phyloP scores from a whole-genome alignment of 1,139 yeast genomes.

The Lizanozyma gosingica region DNA sequence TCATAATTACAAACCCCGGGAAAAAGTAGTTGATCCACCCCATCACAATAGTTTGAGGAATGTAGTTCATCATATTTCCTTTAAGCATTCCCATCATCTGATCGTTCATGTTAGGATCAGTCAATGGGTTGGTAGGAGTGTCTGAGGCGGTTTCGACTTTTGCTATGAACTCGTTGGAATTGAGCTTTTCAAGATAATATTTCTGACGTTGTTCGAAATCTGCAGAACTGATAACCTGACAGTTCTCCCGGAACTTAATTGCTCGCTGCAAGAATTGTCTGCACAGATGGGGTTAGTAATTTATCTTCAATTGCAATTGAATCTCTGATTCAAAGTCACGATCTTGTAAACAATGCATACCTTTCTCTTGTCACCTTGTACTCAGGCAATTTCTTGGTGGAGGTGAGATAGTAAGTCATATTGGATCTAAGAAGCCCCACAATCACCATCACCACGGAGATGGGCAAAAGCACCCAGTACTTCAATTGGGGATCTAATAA shows the following conservation, averaged over 20 bases:
- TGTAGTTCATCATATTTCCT: conserved; percentile 70
- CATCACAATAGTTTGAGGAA: conserved; percentile 92
- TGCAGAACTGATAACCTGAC: conserved; percentile 1
- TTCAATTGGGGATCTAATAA: conserved; percentile 73
- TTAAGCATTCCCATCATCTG: conserved; percentile 75
- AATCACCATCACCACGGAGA: conserved; percentile 80
- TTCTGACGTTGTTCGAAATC: conserved; percentile 44
- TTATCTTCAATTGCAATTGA: too few relatives aligned
- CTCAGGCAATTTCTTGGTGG: background rate
- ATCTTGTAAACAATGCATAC: too few relatives aligned
- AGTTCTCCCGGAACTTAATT: conserved; percentile 40
- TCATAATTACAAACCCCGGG: conserved; percentile 79
- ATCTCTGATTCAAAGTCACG: too few relatives aligned
- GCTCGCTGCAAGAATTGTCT: conserved; percentile 51
- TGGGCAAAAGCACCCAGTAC: conserved; percentile 88
- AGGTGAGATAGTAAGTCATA: conserved; percentile 9
- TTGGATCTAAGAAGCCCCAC: conserved; percentile 79
- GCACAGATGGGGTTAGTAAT: background rate
- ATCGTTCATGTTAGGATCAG: conserved; percentile 67
- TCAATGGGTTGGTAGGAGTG: conserved; percentile 50
- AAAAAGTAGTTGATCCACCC: conserved; percentile 94
- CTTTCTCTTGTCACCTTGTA: background rate
- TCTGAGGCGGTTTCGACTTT: conserved; percentile 35
- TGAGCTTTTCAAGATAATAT: conserved; percentile 36
- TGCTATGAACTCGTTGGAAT: conserved; percentile 42